Evolutionary conservation across 1,139 yeast genomes (phyloP).

Genomic region (Yamadazyma pseudoaaseri): DNA sequence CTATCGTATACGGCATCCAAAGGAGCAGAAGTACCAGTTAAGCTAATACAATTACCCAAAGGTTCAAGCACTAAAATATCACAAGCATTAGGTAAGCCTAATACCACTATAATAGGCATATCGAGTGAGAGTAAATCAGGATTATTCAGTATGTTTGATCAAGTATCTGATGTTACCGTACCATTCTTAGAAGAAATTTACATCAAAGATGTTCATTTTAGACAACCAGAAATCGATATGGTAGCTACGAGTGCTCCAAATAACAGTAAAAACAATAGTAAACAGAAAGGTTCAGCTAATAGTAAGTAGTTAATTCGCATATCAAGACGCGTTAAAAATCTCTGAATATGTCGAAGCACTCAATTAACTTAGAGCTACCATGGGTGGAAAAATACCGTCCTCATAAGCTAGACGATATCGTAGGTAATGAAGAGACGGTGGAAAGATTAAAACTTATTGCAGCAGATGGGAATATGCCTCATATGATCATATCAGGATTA

Average conservation of each 20-base stretch:
- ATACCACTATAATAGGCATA: conserved; percentile 31
- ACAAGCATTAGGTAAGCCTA: conserved; percentile 24
- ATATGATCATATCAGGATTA: conserved; percentile 86
- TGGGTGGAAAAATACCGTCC: conserved; percentile 98
- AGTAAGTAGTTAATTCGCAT: conserved; percentile 1
- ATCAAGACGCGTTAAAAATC: not conserved
- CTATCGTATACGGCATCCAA: conserved; percentile 46
- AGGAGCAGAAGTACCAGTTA: conserved; percentile 25
- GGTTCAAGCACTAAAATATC: conserved; percentile 41
- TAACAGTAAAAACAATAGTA: conserved; percentile 20
- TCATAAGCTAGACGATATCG: conserved; percentile 71
- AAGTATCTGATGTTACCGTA: conserved; percentile 36
- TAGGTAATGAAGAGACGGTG: conserved; percentile 89
- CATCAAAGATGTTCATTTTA: conserved; percentile 15
- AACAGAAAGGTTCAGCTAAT: conserved; percentile 1
- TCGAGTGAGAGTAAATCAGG: conserved; percentile 24
- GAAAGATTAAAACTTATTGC: conserved; percentile 84
- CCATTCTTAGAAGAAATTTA: conserved; percentile 44
- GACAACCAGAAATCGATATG: conserved; percentile 36
- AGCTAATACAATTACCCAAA: conserved; percentile 54
- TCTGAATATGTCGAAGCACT: conserved; percentile 1
- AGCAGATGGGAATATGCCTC: conserved; percentile 94
- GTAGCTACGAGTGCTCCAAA: conserved; percentile 44
- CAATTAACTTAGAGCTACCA: conserved; percentile 37
- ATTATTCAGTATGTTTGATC: conserved; percentile 30